phyloP scores from a whole-genome alignment of 1,284 basidiomycete species.

The Ceratobasidium sp. region DNA sequence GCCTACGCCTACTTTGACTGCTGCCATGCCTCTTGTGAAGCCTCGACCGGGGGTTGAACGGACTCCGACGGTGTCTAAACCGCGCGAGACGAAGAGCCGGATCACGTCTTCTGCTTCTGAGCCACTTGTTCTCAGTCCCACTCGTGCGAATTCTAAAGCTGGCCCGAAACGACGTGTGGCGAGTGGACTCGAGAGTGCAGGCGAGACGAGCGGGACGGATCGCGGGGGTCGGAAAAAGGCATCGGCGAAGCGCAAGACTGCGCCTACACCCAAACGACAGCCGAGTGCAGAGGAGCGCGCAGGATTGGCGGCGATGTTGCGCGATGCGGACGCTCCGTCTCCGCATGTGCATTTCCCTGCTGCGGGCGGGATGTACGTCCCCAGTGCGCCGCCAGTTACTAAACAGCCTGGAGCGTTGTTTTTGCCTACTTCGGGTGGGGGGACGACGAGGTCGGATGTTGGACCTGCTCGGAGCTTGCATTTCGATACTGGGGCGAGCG shows the following conservation, averaged over 20 bases:
- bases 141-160: background rate
- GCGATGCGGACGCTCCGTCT: constrained; percentile 20
- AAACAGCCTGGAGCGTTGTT: constrained; percentile 11
- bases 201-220: constrained; percentile 21
- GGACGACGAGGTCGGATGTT: constrained; percentile 29
- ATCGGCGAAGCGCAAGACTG: constrained; percentile 9
- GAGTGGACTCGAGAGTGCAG: constrained; percentile 5
- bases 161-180: too few relatives aligned
- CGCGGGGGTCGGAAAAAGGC: background rate
- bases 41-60: background rate
- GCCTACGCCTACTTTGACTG: too few relatives aligned
- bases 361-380: constrained; percentile 17
- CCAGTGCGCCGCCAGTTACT: constrained; percentile 13
- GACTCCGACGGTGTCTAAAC: background rate
- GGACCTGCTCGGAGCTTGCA: constrained; percentile 20
- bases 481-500: constrained; percentile 9
- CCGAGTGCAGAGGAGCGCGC: constrained; percentile 11
- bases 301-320: constrained; percentile 25
- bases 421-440: constrained; percentile 21
- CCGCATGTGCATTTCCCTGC: constrained; percentile 35
- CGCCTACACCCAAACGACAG: background rate
- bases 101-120: constrained; percentile 18
- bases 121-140: constrained; percentile 10
- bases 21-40: background rate
- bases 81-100: background rate